Percentiles rank a stretch among this genome's conserved stretches.
These are phyloP conservation scores for Melanogaster broomeanus DNA, from an alignment of 768 basidiomycete species.

Conservation along the genomic window DNA sequence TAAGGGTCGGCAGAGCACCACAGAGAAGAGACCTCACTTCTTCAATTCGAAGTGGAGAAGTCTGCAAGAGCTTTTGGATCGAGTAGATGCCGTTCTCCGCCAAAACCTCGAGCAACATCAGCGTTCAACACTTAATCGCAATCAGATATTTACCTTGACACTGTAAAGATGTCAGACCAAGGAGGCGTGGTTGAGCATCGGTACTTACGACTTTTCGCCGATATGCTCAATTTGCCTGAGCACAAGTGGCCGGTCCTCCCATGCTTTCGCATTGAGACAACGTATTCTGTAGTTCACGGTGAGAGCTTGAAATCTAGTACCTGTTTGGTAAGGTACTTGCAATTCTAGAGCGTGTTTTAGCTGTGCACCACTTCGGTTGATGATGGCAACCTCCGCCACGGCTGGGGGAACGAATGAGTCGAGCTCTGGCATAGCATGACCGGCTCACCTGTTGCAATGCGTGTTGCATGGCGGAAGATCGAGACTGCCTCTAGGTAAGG, in stretches of 20 bases:
- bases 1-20: slow-evolving; percentile 3
- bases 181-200: background rate
- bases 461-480: slow-evolving; percentile 73
- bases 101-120: slow-evolving; percentile 54
- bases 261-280: slow-evolving; percentile 79
- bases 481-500: slow-evolving; percentile 66
- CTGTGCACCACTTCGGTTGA: slow-evolving; percentile 63
- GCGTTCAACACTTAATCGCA: background rate
- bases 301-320: background rate
- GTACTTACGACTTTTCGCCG: slow-evolving; percentile 84
- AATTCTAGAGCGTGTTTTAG: slow-evolving; percentile 76
- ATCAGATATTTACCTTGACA: slow-evolving; percentile 21
- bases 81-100: slow-evolving; percentile 72
- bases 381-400: slow-evolving; percentile 74
- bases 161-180: slow-evolving; percentile 12
- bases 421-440: background rate
- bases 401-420: slow-evolving; percentile 44
- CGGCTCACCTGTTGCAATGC: slow-evolving; percentile 71
- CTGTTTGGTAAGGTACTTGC: slow-evolving; percentile 38
- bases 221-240: slow-evolving; percentile 88
- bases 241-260: slow-evolving; percentile 87
- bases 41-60: slow-evolving; percentile 65
- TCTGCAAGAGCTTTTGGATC: slow-evolving; percentile 54
- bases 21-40: slow-evolving; percentile 39
- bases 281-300: slow-evolving; percentile 53